Evolutionary conservation across 2,329 filamentous ascomycete species (phyloP), one percentile per base, ranked within the genome.

Genomic region (Pseudogymnoascus sp.): DNA sequence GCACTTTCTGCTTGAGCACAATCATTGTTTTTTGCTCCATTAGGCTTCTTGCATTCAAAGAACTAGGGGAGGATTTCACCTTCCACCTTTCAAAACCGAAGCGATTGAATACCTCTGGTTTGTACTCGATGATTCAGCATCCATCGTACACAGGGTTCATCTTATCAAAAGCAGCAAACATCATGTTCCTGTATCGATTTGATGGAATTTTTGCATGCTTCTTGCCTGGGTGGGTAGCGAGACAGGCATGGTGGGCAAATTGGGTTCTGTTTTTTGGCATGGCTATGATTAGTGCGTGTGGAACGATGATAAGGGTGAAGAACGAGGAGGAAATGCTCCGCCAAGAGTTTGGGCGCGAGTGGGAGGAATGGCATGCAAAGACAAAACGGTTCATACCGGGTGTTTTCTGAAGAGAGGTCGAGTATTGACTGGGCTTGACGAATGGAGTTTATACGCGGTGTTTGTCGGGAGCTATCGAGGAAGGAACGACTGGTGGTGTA

Each of bases 311-410:
- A 68, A 71, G 81, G 23, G 76, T 83, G 0, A 67, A 61, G 33
- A 75, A 83, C 64, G 80, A 83, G 66, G 81, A 84, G 66, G 63
- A 58, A 0, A 81, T 85, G 80, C 64, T 84, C 64, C 72, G 67
- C 59, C 71, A 67, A 4, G 69, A 72, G 14, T 83, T 83, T 72
- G 78, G 79, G 0, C 65, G 67, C 10, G 71, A 78, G 59, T 84
- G 81, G 80, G 76, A 78, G 63, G 66, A 66, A 5, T 83, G 80
- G 77, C 75, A 82, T 71, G 63, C 65, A 2, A 70, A 61, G 61
- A 84, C 81, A 4, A 75, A 76, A 45, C 74, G 80, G 31, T 80
- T 83, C 52, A 70, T 84, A 31, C 81, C 82, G 0, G 72, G 73
- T 23, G 7, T 78, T 1, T 71, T 78, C 58, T 80, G n/a, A 52